These are phyloP conservation scores for Pelargonium cotyledonis DNA, from an alignment of 441 rosid species.

Conservation along the genomic window DNA sequence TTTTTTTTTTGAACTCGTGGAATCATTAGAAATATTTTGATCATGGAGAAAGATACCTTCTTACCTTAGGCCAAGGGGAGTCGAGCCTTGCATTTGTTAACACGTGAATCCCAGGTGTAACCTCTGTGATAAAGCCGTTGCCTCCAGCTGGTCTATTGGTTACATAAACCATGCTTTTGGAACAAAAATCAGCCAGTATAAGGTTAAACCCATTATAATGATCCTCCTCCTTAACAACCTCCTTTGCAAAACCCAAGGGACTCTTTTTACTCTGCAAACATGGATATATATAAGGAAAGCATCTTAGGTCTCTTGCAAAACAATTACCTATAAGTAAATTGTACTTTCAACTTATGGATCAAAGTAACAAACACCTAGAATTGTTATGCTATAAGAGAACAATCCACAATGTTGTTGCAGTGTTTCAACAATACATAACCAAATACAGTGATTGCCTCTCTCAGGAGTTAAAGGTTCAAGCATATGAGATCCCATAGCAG, in stretches of 20 bases:
- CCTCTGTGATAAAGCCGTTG: conserved; percentile 32
- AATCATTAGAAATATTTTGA: neutral
- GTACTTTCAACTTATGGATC: too few relatives aligned
- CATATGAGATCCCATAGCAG: too few relatives aligned
- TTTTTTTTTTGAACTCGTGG: neutral
- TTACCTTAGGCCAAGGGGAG: conserved; percentile 84
- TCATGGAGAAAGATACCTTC: neutral
- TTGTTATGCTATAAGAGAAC: too few relatives aligned
- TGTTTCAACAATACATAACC: too few relatives aligned
- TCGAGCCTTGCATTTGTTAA: conserved; percentile 66
- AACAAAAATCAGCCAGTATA: conserved; percentile 38
- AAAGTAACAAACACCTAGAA: too few relatives aligned
- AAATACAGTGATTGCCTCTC: too few relatives aligned
- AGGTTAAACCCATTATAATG: conserved; percentile 72
- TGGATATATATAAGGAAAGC: neutral
- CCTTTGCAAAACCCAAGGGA: conserved; percentile 57
- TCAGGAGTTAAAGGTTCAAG: too few relatives aligned
- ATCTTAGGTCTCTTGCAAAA: neutral
- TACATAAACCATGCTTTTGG: conserved; percentile 53
- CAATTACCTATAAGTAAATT: neutral
- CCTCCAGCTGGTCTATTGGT: conserved; percentile 48
- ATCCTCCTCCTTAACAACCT: conserved; percentile 38
- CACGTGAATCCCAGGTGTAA: conserved; percentile 74
- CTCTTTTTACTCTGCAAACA: conserved; percentile 50
- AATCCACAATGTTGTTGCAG: too few relatives aligned